Conservation (phyloP, 371 early-diverging fungal genomes). For the Blyttiomyces sp. region DNA sequence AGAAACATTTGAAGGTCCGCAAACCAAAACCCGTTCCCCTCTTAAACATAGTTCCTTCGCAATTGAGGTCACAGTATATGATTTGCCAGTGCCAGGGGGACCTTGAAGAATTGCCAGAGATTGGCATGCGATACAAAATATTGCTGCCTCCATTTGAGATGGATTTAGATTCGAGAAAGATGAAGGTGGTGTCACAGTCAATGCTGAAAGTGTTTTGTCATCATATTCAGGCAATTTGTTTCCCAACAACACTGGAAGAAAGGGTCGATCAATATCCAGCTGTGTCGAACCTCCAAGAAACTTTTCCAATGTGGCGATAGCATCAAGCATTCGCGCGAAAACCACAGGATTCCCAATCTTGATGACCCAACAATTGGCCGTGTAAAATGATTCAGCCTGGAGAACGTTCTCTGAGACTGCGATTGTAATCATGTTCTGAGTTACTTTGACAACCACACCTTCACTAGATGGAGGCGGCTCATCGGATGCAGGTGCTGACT, state of each 20-base stretch:
- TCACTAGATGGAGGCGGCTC: neutral
- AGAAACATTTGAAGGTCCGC: slow-evolving; percentile 92
- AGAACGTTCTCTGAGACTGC: neutral
- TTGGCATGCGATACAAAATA: neutral
- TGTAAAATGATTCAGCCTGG: neutral
- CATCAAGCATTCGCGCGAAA: neutral
- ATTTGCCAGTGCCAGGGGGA: slow-evolving; percentile 77
- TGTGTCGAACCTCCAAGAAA: neutral
- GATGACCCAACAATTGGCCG: neutral
- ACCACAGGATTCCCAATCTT: neutral
- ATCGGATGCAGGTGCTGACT: neutral
- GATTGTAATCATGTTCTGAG: neutral
- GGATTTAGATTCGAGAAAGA: neutral
- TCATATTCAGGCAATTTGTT: too few relatives aligned
- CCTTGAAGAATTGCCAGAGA: neutral
- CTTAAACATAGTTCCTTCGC: slow-evolving; percentile 70
- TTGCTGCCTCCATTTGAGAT: neutral
- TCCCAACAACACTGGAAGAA: neutral
- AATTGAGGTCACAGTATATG: slow-evolving; percentile 85
- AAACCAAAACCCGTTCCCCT: slow-evolving; percentile 76
- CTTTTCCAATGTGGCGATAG: neutral
- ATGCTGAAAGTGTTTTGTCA: neutral
- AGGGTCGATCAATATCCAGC: neutral
- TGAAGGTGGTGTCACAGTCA: neutral
- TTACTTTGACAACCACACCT: neutral